Conservation (phyloP, 2,329 filamentous ascomycete genomes). For the Xylariaceae sp. region DNA sequence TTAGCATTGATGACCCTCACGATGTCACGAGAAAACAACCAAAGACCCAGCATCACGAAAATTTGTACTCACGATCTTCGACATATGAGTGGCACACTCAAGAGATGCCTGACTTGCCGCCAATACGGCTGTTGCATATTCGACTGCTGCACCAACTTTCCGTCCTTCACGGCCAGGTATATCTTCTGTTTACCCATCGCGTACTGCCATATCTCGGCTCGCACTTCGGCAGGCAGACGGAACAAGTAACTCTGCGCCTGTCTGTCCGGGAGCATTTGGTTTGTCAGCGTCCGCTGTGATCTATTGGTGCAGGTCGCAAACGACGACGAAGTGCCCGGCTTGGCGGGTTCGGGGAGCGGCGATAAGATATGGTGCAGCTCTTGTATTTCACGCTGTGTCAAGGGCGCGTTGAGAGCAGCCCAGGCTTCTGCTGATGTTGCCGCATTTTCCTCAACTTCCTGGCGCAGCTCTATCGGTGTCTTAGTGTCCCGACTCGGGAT, state of each 20-base stretch:
- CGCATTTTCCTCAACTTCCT: constrained; percentile 17
- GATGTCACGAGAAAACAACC: neutral
- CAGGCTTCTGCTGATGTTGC: constrained; percentile 15
- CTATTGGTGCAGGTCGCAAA: neutral
- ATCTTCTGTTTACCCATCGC: constrained; percentile 16
- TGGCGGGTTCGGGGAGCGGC: constrained; percentile 1
- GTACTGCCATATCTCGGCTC: constrained; percentile 18
- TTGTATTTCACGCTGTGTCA: constrained; percentile 18
- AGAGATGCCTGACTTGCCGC: constrained; percentile 13
- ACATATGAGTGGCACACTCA: constrained; percentile 18
- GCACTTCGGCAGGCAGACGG: constrained; percentile 16
- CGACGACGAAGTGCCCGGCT: constrained; percentile 8
- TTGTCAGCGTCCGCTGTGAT: constrained; percentile 17
- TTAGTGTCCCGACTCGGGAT: constrained; percentile 5
- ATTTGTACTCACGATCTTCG: constrained; percentile 17
- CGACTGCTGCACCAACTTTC: constrained; percentile 16
- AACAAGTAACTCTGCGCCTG: constrained; percentile 18
- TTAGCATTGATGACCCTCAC: constrained; percentile 6
- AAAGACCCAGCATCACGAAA: neutral
- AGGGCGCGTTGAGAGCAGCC: constrained; percentile 14
- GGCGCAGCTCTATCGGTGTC: constrained; percentile 14
- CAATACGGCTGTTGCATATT: constrained; percentile 18
- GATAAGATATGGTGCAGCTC: constrained; percentile 19
- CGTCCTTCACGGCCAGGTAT: constrained; percentile 13
- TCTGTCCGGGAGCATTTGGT: constrained; percentile 17